These are phyloP conservation scores for Dendrobium officinale DNA, from an alignment of 106 monocot species.

Conservation along the genomic window DNA sequence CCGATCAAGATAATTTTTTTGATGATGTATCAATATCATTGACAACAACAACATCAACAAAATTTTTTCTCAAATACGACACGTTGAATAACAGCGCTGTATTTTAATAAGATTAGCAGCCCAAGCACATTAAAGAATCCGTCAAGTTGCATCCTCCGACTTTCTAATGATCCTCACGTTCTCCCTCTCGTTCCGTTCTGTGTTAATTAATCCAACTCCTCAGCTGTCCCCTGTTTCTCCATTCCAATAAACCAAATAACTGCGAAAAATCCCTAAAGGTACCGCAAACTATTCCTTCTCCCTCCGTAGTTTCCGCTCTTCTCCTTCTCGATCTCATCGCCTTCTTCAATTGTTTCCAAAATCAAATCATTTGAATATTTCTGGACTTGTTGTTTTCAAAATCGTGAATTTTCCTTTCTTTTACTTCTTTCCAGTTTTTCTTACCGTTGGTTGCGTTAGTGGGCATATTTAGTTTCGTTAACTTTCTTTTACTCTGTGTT, in stretches of 20 bases:
- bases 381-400: background rate
- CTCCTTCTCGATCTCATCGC: background rate
- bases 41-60: no score
- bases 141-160: background rate
- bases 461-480: background rate
- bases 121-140: background rate
- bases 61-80: no score
- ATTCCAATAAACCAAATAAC: background rate
- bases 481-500: background rate
- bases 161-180: background rate
- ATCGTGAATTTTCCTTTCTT: background rate
- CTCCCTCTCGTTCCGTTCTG: background rate
- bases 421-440: background rate
- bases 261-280: background rate
- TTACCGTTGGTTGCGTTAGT: background rate
- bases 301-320: background rate
- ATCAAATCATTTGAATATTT: background rate
- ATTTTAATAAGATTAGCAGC: no score
- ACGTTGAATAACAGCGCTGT: no score
- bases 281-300: background rate
- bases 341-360: background rate
- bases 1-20: no score
- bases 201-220: background rate
- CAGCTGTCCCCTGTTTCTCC: background rate
- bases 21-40: no score